These are phyloP conservation scores for Rubroshorea leprosula DNA, from an alignment of 345 rosid species.

Conservation along the genomic window DNA sequence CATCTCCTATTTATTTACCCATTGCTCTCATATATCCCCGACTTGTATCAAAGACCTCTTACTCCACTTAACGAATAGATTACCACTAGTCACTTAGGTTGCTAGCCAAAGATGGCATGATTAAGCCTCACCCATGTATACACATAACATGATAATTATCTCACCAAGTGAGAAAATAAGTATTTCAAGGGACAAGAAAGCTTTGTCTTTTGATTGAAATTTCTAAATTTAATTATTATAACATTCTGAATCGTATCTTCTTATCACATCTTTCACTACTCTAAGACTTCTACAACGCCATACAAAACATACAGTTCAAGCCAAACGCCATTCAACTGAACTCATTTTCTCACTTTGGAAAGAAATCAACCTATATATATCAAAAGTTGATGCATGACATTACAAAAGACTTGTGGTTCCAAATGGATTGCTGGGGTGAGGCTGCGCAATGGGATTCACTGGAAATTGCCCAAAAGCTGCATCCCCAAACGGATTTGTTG, in stretches of 20 bases:
- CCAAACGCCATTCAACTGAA: slow-evolving; percentile 21
- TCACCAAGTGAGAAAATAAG: background rate
- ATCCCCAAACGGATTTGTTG: slow-evolving; percentile 82
- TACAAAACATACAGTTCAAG: slow-evolving; percentile 12
- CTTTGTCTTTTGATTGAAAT: background rate
- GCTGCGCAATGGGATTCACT: slow-evolving; percentile 26
- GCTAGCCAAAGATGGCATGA: slow-evolving; percentile 10
- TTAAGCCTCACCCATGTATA: background rate
- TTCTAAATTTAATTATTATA: background rate
- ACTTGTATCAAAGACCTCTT: no score
- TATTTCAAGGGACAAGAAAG: background rate
- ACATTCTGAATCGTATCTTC: slow-evolving; percentile 8
- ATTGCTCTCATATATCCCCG: no score
- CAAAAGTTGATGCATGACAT: slow-evolving; percentile 12
- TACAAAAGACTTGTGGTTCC: slow-evolving; percentile 72
- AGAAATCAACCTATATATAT: slow-evolving; percentile 11
- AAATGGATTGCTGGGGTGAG: slow-evolving; percentile 66
- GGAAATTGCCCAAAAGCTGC: slow-evolving; percentile 43
- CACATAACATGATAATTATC: slow-evolving; percentile 1
- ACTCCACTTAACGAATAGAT: no score
- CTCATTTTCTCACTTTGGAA: slow-evolving; percentile 17
- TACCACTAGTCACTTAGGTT: no score
- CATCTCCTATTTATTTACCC: no score
- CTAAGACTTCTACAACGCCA: slow-evolving; percentile 27
- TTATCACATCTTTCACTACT: slow-evolving; percentile 20